Conservation (phyloP, 306 rosid genomes). For the Prinsepia uniflora region DNA sequence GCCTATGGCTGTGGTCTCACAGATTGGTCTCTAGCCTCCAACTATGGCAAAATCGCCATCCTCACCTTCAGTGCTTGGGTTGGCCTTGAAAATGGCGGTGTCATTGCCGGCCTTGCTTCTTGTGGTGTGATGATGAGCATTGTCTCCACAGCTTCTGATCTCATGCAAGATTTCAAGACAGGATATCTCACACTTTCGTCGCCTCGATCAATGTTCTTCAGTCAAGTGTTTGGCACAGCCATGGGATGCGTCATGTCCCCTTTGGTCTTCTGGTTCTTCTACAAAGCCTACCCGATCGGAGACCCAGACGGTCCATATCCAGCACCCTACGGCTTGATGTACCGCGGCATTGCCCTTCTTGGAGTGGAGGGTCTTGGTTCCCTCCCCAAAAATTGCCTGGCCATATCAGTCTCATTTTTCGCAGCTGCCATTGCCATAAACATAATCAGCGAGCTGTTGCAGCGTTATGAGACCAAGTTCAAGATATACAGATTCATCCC, state of each 20-base stretch:
- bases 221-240: constrained; percentile 62
- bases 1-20: constrained; percentile 78
- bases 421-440: constrained; percentile 30
- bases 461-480: constrained; percentile 35
- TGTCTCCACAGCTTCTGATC: constrained; percentile 70
- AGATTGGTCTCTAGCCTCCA: constrained; percentile 77
- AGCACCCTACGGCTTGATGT: constrained; percentile 59
- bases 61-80: constrained; percentile 67
- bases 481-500: constrained; percentile 43
- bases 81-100: constrained; percentile 53
- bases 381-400: constrained; percentile 59
- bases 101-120: constrained; percentile 67
- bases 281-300: constrained; percentile 58
- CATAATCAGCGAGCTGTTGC: constrained; percentile 34
- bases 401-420: constrained; percentile 40
- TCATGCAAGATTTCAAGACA: constrained; percentile 79
- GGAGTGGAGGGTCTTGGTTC: constrained; percentile 66
- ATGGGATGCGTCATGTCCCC: constrained; percentile 57
- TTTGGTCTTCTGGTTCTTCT: constrained; percentile 58
- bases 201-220: constrained; percentile 63
- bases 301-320: constrained; percentile 59
- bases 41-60: constrained; percentile 70
- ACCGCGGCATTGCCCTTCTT: constrained; percentile 64
- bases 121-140: constrained; percentile 88
- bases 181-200: constrained; percentile 69